These are phyloP conservation scores for Zymoseptoria tritici DNA, from an alignment of 2,329 filamentous ascomycete genomes.

Conservation along the genomic window DNA sequence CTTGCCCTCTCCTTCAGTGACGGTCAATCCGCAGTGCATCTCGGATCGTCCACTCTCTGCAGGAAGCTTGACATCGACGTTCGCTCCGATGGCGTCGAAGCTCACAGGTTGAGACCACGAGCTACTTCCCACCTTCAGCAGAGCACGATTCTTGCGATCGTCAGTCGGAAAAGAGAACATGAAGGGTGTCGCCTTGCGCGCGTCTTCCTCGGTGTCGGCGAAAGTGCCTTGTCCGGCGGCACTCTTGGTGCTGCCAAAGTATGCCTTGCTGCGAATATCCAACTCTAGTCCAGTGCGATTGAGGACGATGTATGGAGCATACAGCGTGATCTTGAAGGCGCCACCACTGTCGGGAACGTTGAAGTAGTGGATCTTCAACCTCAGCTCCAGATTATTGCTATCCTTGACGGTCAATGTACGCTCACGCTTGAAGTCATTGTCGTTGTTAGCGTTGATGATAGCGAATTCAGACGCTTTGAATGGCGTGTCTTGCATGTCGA, in stretches of 20 bases:
- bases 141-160: conserved; percentile 82
- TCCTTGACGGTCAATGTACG: conserved; percentile 74
- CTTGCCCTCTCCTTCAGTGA: conserved; percentile 87
- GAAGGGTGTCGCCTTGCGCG: conserved; percentile 73
- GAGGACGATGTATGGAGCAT: conserved; percentile 87
- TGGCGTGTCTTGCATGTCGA: conserved; percentile 93
- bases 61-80: conserved; percentile 76
- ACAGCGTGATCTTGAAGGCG: conserved; percentile 91
- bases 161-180: conserved; percentile 93
- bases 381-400: conserved; percentile 67
- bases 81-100: conserved; percentile 95
- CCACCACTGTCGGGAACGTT: conserved; percentile 85
- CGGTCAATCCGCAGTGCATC: conserved; percentile 82
- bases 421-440: conserved; percentile 84
- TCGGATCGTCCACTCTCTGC: conserved; percentile 65
- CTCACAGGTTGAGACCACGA: conserved; percentile 96
- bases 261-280: conserved; percentile 79
- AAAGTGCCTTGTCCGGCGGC: conserved; percentile 73
- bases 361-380: conserved; percentile 83
- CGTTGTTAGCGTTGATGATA: conserved; percentile 85
- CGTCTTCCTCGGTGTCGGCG: conserved; percentile 46
- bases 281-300: conserved; percentile 93
- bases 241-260: conserved; percentile 73
- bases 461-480: conserved; percentile 95
- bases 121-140: conserved; percentile 82